A percentile compares a stretch with the other conserved stretches of the same genome.
Evolutionary conservation across 306 rosid species (phyloP).

Genomic region (Alnus rubra): DNA sequence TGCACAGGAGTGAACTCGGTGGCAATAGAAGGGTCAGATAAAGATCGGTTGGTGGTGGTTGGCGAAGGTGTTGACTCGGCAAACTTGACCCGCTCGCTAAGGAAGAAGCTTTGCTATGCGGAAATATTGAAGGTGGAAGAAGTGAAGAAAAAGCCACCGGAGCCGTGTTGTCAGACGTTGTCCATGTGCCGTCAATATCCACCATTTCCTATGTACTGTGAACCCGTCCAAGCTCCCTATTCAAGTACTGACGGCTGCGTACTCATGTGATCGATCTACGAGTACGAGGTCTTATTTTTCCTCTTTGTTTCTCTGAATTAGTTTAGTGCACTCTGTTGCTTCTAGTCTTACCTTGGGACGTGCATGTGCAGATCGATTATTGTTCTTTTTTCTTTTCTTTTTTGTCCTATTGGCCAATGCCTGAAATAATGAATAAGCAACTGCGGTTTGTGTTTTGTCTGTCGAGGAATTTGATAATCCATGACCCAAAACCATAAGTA

Average conservation of each 20-base stretch:
- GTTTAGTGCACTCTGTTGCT: too few species aligned
- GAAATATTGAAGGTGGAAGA: conserved; percentile 18
- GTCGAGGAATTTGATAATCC: background rate
- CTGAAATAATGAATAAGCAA: too few species aligned
- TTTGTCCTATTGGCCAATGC: too few species aligned
- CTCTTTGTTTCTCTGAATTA: background rate
- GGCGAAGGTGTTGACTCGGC: conserved; percentile 26
- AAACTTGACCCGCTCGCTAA: too few species aligned
- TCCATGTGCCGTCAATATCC: background rate
- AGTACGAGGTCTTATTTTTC: background rate
- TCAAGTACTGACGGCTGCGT: background rate
- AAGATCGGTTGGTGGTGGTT: conserved; percentile 34
- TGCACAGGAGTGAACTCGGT: conserved; percentile 43
- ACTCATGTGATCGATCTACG: conserved; percentile 13
- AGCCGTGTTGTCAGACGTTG: too few species aligned
- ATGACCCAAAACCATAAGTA: too few species aligned
- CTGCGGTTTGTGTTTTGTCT: background rate
- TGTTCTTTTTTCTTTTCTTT: too few species aligned
- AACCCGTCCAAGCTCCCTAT: background rate
- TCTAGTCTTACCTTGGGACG: too few species aligned
- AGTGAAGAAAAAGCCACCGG: background rate
- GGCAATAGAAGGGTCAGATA: conserved; percentile 30
- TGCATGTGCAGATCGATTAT: too few species aligned
- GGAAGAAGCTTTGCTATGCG: conserved; percentile 23
- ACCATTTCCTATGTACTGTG: background rate